Percentiles rank a stretch among this genome's conserved stretches.
phyloP scores from a whole-genome alignment of 2,329 filamentous ascomycete genomes.

The Botrytis paeoniae region DNA sequence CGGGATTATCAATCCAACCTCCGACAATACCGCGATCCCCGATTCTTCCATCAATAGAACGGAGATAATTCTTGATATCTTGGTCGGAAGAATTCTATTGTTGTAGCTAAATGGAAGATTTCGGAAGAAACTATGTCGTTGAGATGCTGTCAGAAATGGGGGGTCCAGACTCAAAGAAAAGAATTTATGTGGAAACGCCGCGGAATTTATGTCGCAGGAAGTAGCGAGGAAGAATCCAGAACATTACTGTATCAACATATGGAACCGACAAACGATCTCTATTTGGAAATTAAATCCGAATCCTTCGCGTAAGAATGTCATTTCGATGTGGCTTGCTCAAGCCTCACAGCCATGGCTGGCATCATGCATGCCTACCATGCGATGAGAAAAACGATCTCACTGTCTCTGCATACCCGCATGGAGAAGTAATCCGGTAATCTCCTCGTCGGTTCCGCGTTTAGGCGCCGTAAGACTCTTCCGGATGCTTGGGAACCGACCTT shows the following conservation, averaged over 20 bases:
- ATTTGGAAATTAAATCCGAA: background rate
- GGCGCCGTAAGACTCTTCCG: background rate
- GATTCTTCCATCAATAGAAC: slow-evolving; percentile 13
- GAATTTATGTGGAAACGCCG: background rate
- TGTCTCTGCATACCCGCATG: background rate
- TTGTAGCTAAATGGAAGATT: background rate
- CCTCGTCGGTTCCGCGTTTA: background rate
- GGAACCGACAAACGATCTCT: background rate
- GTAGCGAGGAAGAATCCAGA: slow-evolving; percentile 7
- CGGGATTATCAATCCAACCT: slow-evolving; percentile 10
- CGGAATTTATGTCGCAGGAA: background rate
- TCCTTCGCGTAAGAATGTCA: background rate
- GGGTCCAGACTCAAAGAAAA: background rate
- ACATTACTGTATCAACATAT: background rate
- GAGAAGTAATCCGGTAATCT: background rate
- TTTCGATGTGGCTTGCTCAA: slow-evolving; percentile 17
- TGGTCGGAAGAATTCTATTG: slow-evolving; percentile 5
- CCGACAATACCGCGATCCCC: background rate
- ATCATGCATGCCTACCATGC: slow-evolving; percentile 8
- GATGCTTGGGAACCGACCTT: slow-evolving; percentile 6
- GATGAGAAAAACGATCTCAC: background rate
- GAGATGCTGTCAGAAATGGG: background rate
- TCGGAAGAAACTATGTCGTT: background rate
- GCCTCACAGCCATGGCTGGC: background rate
- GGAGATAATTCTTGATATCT: slow-evolving; percentile 6